Conservation (phyloP, 2,329 filamentous ascomycete genomes). For the Microthyrium microscopicum region DNA sequence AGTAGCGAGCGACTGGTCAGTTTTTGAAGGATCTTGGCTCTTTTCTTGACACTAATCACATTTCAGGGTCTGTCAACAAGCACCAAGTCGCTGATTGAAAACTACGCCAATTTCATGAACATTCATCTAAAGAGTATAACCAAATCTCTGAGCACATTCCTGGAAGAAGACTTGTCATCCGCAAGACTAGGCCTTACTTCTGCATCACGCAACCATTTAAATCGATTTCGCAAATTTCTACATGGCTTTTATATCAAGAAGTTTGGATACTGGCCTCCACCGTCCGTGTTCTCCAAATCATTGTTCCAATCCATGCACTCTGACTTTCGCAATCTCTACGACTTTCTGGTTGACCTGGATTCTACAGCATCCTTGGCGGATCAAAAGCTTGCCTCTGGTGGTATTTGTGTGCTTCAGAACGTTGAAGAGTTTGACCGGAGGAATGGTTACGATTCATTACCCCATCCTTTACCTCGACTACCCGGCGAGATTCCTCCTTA, state of each 20-base stretch:
- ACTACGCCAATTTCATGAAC: too few relatives aligned
- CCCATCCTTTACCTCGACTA: slow-evolving; percentile 49
- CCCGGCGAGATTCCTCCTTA: slow-evolving; percentile 27
- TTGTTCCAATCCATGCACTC: slow-evolving; percentile 44
- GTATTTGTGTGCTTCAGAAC: slow-evolving; percentile 53
- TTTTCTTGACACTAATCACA: too few relatives aligned
- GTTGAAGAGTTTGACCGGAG: slow-evolving; percentile 48
- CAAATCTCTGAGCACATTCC: slow-evolving; percentile 45
- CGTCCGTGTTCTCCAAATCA: slow-evolving; percentile 37
- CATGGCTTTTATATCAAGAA: slow-evolving; percentile 48
- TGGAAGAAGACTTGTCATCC: slow-evolving; percentile 54
- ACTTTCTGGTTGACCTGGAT: slow-evolving; percentile 49
- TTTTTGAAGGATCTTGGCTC: slow-evolving; percentile 11
- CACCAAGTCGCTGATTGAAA: too few relatives aligned
- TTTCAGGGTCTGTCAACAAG: too few relatives aligned
- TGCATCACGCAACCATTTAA: slow-evolving; percentile 48
- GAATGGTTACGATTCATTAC: slow-evolving; percentile 42
- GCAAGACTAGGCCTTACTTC: slow-evolving; percentile 46
- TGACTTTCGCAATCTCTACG: slow-evolving; percentile 57
- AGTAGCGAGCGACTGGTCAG: slow-evolving; percentile 46
- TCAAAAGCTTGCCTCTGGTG: slow-evolving; percentile 42
- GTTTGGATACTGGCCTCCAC: slow-evolving; percentile 57
- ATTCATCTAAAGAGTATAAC: slow-evolving; percentile 41
- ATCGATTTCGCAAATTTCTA: slow-evolving; percentile 55
- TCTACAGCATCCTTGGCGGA: slow-evolving; percentile 34